Evolutionary conservation across 345 rosid genomes (phyloP), one percentile per base, ranked within the genome.

Genomic region (Citrus hindsii): DNA sequence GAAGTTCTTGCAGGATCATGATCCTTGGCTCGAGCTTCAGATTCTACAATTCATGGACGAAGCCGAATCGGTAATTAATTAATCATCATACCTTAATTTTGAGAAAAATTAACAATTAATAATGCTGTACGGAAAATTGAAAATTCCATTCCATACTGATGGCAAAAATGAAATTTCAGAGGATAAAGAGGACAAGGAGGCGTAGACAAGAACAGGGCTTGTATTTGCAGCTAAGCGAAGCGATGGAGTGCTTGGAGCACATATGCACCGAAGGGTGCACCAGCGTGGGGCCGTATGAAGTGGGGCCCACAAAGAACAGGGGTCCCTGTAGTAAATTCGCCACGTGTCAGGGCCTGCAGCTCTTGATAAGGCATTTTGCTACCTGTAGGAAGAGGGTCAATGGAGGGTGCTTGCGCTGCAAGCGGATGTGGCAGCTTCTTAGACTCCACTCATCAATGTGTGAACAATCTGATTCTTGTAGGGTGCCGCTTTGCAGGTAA

Each of bases 401-500:
- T 32, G 93, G 89, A 14, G 91, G 95, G 22, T 95, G 99, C 82
- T 59, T 82, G 2, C 84, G 93, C 19, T 93, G 99, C 80, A 92
- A 89, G 82, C 74, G 97, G 79, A 86, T 95, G 98, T 84, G 94
- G 94, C 98, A 90, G 86, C 94, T 95, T 35, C 88, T 95, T 19
- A 86, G 91, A 82, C 98, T 95, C 55, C 99, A 95, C 80, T 84
- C 97, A 16, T 88, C 86, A 0, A 80, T 91, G 4, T 95, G 99
- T 25, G 92, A 92, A 73, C 90, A 85, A 22, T 67, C 79, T 0
- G 89, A 87, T 40, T 81, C 87, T 69, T 95, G 99, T 87, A 80
- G 82, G 30, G 93, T 95, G 61, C 99, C 98, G 9, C 98, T 95
- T 79, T 95, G 98, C 94, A 89, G 98, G 98, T 95, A 86, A 80